A percentile compares a stretch with the other conserved stretches of the same genome.
phyloP scores from a whole-genome alignment of 352 stramenopile species.

The Phytophthora sp. region DNA sequence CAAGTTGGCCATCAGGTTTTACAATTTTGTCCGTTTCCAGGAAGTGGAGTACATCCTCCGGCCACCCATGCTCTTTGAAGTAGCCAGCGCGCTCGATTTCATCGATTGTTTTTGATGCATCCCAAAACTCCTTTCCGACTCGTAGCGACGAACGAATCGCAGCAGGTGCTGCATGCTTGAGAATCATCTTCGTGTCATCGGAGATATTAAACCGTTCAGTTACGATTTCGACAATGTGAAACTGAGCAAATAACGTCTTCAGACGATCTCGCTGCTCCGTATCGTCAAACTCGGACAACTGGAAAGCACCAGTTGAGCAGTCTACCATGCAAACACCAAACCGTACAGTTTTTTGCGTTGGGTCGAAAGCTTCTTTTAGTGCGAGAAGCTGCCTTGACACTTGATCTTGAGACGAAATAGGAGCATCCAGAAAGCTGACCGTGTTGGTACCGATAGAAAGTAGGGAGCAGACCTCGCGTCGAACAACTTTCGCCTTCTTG shows the following conservation, averaged over 20 bases:
- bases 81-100: constrained; percentile 92
- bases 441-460: constrained; percentile 96
- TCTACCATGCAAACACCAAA: constrained; percentile 97
- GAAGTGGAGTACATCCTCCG: constrained; percentile 55
- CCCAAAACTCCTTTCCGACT: constrained; percentile 90
- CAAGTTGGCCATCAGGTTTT: constrained; percentile 59
- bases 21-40: constrained; percentile 81
- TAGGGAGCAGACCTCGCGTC: constrained; percentile 96
- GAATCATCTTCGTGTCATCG: constrained; percentile 68
- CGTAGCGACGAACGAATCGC: constrained; percentile 69
- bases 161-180: constrained; percentile 74
- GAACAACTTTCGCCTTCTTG: constrained; percentile 90
- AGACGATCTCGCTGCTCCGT: constrained; percentile 94
- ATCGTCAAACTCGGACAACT: constrained; percentile 98
- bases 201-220: constrained; percentile 72
- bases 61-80: constrained; percentile 85
- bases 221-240: constrained; percentile 86
- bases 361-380: constrained; percentile 80
- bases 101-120: constrained; percentile 86
- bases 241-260: constrained; percentile 95
- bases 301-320: constrained; percentile 92
- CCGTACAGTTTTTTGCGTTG: constrained; percentile 44
- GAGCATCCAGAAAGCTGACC: constrained; percentile 94
- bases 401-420: constrained; percentile 58
- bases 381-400: constrained; percentile 66